These are phyloP conservation scores for Cicer chorassanicum DNA, from an alignment of 306 rosid genomes.

Conservation along the genomic window DNA sequence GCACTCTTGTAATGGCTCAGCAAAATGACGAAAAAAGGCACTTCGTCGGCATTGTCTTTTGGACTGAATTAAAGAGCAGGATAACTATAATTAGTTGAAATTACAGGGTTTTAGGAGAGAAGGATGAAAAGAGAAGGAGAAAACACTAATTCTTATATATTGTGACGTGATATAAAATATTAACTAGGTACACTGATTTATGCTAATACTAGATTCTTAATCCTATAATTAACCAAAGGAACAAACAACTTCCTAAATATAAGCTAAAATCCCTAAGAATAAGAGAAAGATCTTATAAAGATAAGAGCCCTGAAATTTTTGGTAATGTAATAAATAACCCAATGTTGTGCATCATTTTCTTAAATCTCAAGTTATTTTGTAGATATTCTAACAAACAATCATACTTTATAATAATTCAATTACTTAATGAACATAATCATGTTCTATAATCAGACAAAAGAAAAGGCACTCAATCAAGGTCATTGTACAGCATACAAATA, in stretches of 20 bases:
- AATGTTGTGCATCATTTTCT: constrained; percentile 15
- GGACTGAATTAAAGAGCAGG: constrained; percentile 59
- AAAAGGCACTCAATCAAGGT: constrained; percentile 24
- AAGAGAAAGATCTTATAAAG: not conserved
- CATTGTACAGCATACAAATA: constrained; percentile 24
- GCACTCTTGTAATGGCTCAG: constrained; percentile 90
- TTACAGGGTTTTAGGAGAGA: constrained; percentile 24
- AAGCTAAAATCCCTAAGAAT: constrained; percentile 16
- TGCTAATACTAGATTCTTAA: constrained; percentile 4
- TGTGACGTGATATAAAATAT: constrained; percentile 10
- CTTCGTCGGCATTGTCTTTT: constrained; percentile 80
- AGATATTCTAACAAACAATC: constrained; percentile 29
- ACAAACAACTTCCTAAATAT: constrained; percentile 2
- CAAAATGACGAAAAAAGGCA: constrained; percentile 83
- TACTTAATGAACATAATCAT: constrained; percentile 20
- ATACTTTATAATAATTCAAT: constrained; percentile 21
- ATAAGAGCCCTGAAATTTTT: not conserved
- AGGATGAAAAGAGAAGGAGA: constrained; percentile 25
- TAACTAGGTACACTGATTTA: constrained; percentile 1
- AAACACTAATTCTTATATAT: not conserved
- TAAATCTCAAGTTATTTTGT: constrained; percentile 7
- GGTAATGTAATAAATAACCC: not conserved
- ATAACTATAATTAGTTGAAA: constrained; percentile 31
- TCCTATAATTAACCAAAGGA: constrained; percentile 13
- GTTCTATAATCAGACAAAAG: constrained; percentile 25